A percentile compares a stretch with the other conserved stretches of the same genome.
Conservation (phyloP, 768 basidiomycete species). For the Leccinum incarnatum region DNA sequence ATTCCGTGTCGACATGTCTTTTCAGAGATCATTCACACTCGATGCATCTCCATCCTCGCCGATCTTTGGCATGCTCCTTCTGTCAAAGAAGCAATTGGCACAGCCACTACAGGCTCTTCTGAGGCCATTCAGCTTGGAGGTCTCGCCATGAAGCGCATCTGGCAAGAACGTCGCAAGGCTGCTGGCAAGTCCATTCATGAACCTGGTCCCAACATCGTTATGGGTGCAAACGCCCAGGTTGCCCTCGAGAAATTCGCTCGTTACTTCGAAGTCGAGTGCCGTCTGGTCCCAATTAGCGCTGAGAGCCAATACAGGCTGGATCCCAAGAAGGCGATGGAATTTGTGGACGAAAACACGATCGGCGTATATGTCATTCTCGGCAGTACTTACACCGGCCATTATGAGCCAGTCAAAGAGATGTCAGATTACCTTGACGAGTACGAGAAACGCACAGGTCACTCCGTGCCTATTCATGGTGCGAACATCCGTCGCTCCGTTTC, state of each 20-base stretch:
- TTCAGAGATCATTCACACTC: slow-evolving; percentile 42
- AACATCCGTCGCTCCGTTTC: slow-evolving; percentile 24
- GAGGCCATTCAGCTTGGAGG: slow-evolving; percentile 75
- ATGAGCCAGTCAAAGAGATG: slow-evolving; percentile 86
- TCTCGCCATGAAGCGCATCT: slow-evolving; percentile 66
- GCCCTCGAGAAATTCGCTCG: slow-evolving; percentile 70
- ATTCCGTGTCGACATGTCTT: background rate
- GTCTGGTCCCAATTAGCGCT: slow-evolving; percentile 62
- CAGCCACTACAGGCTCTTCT: slow-evolving; percentile 67
- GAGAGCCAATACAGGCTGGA: slow-evolving; percentile 78
- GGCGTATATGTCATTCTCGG: slow-evolving; percentile 62
- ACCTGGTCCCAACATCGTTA: slow-evolving; percentile 62
- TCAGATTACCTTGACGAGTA: slow-evolving; percentile 64
- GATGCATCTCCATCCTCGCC: slow-evolving; percentile 55
- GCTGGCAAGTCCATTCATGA: slow-evolving; percentile 64
- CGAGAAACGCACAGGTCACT: slow-evolving; percentile 43
- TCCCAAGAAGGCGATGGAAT: slow-evolving; percentile 59
- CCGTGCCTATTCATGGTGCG: slow-evolving; percentile 42
- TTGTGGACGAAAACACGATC: slow-evolving; percentile 70
- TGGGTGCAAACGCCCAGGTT: slow-evolving; percentile 70
- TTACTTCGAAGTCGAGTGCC: slow-evolving; percentile 63
- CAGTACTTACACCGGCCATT: slow-evolving; percentile 57
- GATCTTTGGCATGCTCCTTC: slow-evolving; percentile 67
- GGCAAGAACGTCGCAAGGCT: slow-evolving; percentile 66
- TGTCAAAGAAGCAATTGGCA: slow-evolving; percentile 54